Evolutionary conservation across 2,329 filamentous ascomycete genomes (phyloP).

Genomic region (Neurospora sp.): DNA sequence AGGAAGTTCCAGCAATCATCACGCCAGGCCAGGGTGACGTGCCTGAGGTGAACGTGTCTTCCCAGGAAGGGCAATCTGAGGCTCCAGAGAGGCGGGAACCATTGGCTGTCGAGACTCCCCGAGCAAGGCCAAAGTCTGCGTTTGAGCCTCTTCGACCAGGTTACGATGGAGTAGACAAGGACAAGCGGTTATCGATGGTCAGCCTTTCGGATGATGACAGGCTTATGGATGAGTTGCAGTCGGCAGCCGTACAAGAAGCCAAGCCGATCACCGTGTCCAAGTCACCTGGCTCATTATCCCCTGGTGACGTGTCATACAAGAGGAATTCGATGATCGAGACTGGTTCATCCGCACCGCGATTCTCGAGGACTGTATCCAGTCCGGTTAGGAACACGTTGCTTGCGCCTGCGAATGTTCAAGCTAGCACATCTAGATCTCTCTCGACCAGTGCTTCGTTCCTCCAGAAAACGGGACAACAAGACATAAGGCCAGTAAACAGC

Average conservation of each 20-base stretch:
- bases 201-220: conserved; percentile 63
- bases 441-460: conserved; percentile 48
- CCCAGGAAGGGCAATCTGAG: conserved; percentile 8
- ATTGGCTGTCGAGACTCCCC: conserved; percentile 20
- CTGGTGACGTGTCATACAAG: background rate
- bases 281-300: conserved; percentile 46
- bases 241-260: conserved; percentile 74
- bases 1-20: conserved; percentile 9
- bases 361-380: conserved; percentile 40
- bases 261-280: conserved; percentile 69
- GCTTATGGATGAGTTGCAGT: conserved; percentile 76
- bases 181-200: conserved; percentile 27
- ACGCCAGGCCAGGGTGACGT: background rate
- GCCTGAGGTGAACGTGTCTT: conserved; percentile 10
- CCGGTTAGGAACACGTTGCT: conserved; percentile 36
- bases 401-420: conserved; percentile 34
- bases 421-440: conserved; percentile 39
- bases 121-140: conserved; percentile 25
- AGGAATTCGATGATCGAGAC: conserved; percentile 5
- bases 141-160: conserved; percentile 49
- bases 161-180: conserved; percentile 24
- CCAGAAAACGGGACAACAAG: conserved; percentile 44
- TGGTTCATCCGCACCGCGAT: conserved; percentile 20
- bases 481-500: conserved; percentile 53
- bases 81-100: conserved; percentile 18